A percentile compares a stretch with the other conserved stretches of the same genome.
Conservation (phyloP, 169 alveolate species). For the Cryptosporidium andersoni region DNA sequence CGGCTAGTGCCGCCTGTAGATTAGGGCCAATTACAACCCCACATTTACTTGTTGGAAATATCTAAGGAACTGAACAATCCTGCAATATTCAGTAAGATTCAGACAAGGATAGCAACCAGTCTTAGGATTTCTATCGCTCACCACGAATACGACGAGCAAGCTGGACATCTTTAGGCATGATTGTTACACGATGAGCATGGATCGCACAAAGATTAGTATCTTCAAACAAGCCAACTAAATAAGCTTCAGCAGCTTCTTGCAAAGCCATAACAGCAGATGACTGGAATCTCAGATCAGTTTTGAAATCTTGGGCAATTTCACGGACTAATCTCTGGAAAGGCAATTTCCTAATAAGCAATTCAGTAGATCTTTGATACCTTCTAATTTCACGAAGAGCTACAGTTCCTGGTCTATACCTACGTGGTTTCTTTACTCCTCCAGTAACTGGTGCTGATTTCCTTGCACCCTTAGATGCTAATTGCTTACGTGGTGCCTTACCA, state of each 20-base stretch:
- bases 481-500: slow-evolving; percentile 96
- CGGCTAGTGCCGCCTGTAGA: slow-evolving; percentile 73
- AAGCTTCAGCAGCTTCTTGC: slow-evolving; percentile 99
- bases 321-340: slow-evolving; percentile 98
- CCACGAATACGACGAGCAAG: slow-evolving; percentile 99
- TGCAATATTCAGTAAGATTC: background rate
- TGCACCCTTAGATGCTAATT: slow-evolving; percentile 95
- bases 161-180: slow-evolving; percentile 98
- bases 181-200: slow-evolving; percentile 99
- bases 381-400: slow-evolving; percentile 98
- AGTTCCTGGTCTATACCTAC: slow-evolving; percentile 98
- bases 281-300: slow-evolving; percentile 98
- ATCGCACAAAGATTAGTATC: slow-evolving; percentile 99
- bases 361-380: slow-evolving; percentile 96
- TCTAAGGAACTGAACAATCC: background rate
- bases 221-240: slow-evolving; percentile 97
- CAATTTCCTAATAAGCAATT: slow-evolving; percentile 95
- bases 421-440: slow-evolving; percentile 93
- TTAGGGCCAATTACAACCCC: background rate
- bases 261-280: slow-evolving; percentile 97
- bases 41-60: too few species aligned
- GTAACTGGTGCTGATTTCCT: slow-evolving; percentile 92
- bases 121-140: slow-evolving; percentile 82
- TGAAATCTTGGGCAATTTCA: slow-evolving; percentile 96
- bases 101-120: slow-evolving; percentile 10